Base-by-base conservation (phyloP, 768 basidiomycete species). In the Hydnum rufescens region DNA sequence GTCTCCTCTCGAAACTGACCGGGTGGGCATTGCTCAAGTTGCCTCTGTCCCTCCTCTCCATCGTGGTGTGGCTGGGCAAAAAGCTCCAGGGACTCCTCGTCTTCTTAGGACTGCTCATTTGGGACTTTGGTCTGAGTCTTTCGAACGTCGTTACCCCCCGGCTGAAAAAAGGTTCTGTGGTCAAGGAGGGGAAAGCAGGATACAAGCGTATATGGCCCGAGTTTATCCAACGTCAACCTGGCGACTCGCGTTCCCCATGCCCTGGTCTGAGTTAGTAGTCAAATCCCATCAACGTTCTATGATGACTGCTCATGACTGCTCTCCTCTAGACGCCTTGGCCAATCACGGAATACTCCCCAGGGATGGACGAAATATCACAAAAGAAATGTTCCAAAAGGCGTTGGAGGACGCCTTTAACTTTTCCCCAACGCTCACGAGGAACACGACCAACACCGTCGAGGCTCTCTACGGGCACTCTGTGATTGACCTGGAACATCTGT, bases 161-260 rank as follows among this genome's bases (percentile, higher is more conserved):
- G 26, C 29, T 13, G 18, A 28, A 28, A 26, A 43, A 28, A 6
- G 55, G 55, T 28, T 28, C 13, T 6, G 49, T 56, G n/a, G 47
- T 54, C 23, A 1, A n/a, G 16, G 28, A 18, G 18, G 55, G 54
- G 19, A 22, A 42, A 18, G 47, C 55, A 16, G 55, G 55, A 18
- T 50, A 51, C 32, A 39, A 23, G 4, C 54, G 55, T 5, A 26
- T 51, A 5, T 56, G 55, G 55, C 55, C 82, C 0, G 74, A 78
- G 59, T 84, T 71, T 59, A 64, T 69, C 1, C 63, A 77, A 2
- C 80, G 5, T 0, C 64, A 63, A 53, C 70, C 75, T 5, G 74
- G 73, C 1, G 82, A 85, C 57, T 83, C 82, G 58, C 69, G 84
- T 2, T 74, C 74, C 55, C 74, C 77, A 1, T 86, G 83, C 57